Percentiles rank a stretch among this genome's conserved stretches.
Evolutionary conservation across 805 yeast genomes (phyloP).

Genomic region (Zygoascus flipseniorum): DNA sequence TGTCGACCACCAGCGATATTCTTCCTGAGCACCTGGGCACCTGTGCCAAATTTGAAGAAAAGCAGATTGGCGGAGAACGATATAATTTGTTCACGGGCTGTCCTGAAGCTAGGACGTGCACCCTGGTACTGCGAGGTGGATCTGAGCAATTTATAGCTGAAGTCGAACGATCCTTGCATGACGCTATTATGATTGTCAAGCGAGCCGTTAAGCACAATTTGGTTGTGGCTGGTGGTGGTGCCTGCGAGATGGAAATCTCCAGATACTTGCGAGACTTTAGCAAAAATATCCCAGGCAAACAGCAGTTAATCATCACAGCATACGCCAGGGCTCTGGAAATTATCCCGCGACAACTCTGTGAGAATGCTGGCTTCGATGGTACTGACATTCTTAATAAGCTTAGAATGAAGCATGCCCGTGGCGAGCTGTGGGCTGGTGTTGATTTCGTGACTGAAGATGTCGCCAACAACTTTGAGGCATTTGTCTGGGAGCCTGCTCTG

Average conservation of each 20-base stretch:
- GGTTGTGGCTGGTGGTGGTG: constrained; percentile 98
- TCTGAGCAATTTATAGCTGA: constrained; percentile 98
- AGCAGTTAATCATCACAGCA: constrained; percentile 85
- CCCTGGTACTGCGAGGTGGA: constrained; percentile 90
- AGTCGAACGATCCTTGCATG: constrained; percentile 95
- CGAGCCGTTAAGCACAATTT: constrained; percentile 80
- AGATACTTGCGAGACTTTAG: constrained; percentile 81
- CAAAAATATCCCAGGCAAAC: constrained; percentile 86
- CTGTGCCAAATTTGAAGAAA: constrained; percentile 81
- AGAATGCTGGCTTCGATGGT: constrained; percentile 97
- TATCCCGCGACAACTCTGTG: constrained; percentile 95
- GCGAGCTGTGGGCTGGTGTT: constrained; percentile 86
- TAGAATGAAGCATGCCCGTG: constrained; percentile 90
- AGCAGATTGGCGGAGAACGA: constrained; percentile 93
- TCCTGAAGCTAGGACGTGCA: constrained; percentile 87
- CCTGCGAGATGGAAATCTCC: constrained; percentile 95
- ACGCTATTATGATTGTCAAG: constrained; percentile 97
- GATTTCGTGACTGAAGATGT: constrained; percentile 78
- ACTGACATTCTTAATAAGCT: constrained; percentile 86
- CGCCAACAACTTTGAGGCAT: constrained; percentile 74
- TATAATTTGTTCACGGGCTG: constrained; percentile 90
- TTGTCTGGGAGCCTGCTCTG: constrained; percentile 97
- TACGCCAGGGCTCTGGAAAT: constrained; percentile 93
- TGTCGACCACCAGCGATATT: constrained; percentile 58
- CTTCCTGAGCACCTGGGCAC: constrained; percentile 68